phyloP scores from a whole-genome alignment of 2,329 filamentous ascomycete species.

The Claviceps capensis region DNA sequence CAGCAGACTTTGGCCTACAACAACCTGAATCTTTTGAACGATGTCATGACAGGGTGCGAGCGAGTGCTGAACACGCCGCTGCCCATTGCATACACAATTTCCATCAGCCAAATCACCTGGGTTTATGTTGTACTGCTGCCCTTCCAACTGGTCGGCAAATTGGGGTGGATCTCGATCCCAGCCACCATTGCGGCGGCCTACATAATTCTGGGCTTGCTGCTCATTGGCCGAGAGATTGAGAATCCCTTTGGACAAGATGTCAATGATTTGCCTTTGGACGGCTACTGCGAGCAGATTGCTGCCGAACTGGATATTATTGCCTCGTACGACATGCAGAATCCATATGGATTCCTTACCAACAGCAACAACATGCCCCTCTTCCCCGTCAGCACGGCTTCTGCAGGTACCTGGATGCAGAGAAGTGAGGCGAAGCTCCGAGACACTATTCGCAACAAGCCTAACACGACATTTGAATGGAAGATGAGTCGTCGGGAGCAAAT shows the following conservation, averaged over 20 bases:
- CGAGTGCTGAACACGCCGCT: constrained; percentile 72
- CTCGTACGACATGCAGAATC: constrained; percentile 26
- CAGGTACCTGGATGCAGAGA: constrained; percentile 25
- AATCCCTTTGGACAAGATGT: constrained; percentile 77
- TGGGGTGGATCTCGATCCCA: constrained; percentile 66
- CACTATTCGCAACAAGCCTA: constrained; percentile 27
- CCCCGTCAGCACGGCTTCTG: constrained; percentile 32
- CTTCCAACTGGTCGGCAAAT: constrained; percentile 56
- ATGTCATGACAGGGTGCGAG: constrained; percentile 58
- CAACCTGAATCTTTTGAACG: constrained; percentile 51
- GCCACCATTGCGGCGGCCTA: constrained; percentile 60
- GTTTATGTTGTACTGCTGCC: constrained; percentile 69
- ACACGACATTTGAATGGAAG: constrained; percentile 20
- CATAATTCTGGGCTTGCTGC: constrained; percentile 64
- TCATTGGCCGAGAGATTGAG: constrained; percentile 70
- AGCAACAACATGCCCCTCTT: constrained; percentile 39
- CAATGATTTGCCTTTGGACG: constrained; percentile 66
- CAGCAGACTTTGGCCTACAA: constrained; percentile 49
- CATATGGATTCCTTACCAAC: constrained; percentile 19
- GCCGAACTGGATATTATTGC: constrained; percentile 63
- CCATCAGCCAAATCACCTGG: constrained; percentile 78
- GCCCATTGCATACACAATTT: constrained; percentile 70
- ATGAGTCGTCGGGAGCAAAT: constrained; percentile 1
- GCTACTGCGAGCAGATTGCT: constrained; percentile 62
- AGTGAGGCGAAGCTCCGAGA: constrained; percentile 25